Base-by-base conservation (phyloP, 306 rosid species). In the Phaseolus lunatus region DNA sequence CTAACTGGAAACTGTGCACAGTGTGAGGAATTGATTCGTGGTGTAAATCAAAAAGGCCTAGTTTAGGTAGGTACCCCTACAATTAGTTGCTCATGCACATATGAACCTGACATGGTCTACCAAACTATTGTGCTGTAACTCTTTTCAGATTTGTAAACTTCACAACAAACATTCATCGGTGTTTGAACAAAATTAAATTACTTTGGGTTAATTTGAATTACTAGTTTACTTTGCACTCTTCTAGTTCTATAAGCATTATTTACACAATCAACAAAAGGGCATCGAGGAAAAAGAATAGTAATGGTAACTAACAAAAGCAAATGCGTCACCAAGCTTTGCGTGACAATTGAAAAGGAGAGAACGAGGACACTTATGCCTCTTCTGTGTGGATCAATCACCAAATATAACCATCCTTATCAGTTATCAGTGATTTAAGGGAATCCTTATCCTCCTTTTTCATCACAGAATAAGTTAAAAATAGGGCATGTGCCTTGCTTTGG, bases 321-420 rank as follows among this genome's bases (percentile, higher is more conserved):
- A n/a, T n/a, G n/a, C n/a, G n/a, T n/a, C n/a, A n/a, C n/a, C n/a
- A n/a, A n/a, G 27, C 27, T 24, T 24, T 31, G 33, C 33, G 57
- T 75, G 84, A 78, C 78, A 88, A 77, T 66, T 72, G 83, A 81
- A 86, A 91, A 81, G 85, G 9, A 84, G 86, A 76, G 91, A 86
- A 87, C 83, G 37, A 82, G 23, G 87, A 58, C 52, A 3, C 47
- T 80, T 61, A 67, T 78, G 79, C 92, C 79, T 70, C 80, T 65
- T 81, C 52, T 57, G 13, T 39, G 44, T 1, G 20, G 72, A 43
- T 78, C 44, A 39, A 39, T 84, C 84, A 52, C 65, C 0, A 66
- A 41, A 48, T 69, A 48, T 69, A 49, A 31, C 84, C 61, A 66
- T 50, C 78, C 83, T 58, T 69, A 58, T 64, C 26, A 33, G 56